Conservation (phyloP, 2,329 filamentous ascomycete genomes). For the Alternaria postmessia region DNA sequence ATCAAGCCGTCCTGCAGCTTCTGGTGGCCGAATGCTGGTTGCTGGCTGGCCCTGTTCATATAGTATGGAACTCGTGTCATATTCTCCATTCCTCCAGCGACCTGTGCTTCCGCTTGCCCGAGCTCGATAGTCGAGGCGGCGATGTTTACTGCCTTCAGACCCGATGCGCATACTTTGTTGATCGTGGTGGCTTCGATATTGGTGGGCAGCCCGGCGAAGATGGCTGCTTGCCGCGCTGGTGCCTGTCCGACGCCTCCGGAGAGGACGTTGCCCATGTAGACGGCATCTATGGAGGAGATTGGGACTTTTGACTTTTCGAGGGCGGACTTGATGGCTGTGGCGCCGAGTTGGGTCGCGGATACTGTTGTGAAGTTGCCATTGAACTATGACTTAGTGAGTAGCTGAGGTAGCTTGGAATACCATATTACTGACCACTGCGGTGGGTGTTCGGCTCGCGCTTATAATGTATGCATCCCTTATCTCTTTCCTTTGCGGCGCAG, state of each 20-base stretch:
- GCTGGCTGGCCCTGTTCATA: conserved; percentile 78
- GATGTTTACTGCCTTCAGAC: conserved; percentile 88
- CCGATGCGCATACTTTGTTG: conserved; percentile 98
- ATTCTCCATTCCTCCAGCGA: conserved; percentile 97
- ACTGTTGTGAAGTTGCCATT: conserved; percentile 89
- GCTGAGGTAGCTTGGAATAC: background rate
- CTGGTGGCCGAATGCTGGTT: conserved; percentile 86
- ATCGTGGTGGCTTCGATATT: conserved; percentile 88
- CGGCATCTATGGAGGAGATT: conserved; percentile 80
- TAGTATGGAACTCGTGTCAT: conserved; percentile 97
- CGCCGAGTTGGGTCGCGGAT: conserved; percentile 85
- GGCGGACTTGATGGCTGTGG: conserved; percentile 90
- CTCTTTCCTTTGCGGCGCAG: conserved; percentile 61
- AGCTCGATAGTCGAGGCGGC: conserved; percentile 96
- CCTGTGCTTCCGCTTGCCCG: conserved; percentile 83
- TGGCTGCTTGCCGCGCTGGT: conserved; percentile 86
- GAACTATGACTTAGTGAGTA: conserved; percentile 67
- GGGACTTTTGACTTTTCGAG: conserved; percentile 87
- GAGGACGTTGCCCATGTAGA: conserved; percentile 98
- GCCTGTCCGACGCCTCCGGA: conserved; percentile 85
- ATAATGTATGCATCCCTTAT: conserved; percentile 94
- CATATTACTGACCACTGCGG: conserved; percentile 72
- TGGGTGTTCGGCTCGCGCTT: conserved; percentile 87
- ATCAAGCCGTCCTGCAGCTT: conserved; percentile 91
- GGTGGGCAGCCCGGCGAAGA: conserved; percentile 86